phyloP scores from a whole-genome alignment of 2,329 filamentous ascomycete species.

The Xylaria sp. region DNA sequence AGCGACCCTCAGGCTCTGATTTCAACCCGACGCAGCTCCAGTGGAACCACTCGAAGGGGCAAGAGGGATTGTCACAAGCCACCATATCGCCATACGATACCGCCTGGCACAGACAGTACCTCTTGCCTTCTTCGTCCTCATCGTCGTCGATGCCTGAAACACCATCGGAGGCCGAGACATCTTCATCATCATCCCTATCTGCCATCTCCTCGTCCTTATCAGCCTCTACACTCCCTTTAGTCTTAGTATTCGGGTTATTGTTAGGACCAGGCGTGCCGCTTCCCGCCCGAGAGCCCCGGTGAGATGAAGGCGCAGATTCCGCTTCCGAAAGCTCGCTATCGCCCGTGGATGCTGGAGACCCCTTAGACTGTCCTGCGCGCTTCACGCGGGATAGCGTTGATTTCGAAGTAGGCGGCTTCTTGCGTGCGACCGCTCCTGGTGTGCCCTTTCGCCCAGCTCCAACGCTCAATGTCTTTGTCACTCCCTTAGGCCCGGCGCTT shows the following conservation, averaged over 20 bases:
- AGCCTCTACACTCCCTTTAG: conserved; percentile 37
- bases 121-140: conserved; percentile 79
- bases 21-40: conserved; percentile 78
- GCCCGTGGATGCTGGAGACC: conserved; percentile 70
- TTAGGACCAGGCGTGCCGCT: conserved; percentile 52
- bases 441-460: conserved; percentile 58
- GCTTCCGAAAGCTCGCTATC: conserved; percentile 74
- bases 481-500: conserved; percentile 68
- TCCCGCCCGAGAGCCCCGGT: conserved; percentile 53
- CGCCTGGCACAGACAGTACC: conserved; percentile 85
- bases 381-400: conserved; percentile 72
- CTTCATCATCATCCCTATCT: conserved; percentile 60
- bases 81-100: conserved; percentile 91
- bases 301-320: conserved; percentile 64
- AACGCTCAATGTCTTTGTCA: conserved; percentile 55
- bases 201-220: conserved; percentile 47
- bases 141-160: conserved; percentile 60
- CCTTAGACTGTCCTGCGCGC: conserved; percentile 63
- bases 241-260: conserved; percentile 38
- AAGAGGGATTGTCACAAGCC: conserved; percentile 84
- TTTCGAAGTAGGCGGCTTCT: conserved; percentile 56
- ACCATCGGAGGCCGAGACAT: conserved; percentile 53
- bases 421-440: conserved; percentile 48
- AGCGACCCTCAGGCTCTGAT: conserved; percentile 73
- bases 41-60: conserved; percentile 88